Conservation (phyloP, 2,329 filamentous ascomycete species). For the Phaeosphaeria sp. region DNA sequence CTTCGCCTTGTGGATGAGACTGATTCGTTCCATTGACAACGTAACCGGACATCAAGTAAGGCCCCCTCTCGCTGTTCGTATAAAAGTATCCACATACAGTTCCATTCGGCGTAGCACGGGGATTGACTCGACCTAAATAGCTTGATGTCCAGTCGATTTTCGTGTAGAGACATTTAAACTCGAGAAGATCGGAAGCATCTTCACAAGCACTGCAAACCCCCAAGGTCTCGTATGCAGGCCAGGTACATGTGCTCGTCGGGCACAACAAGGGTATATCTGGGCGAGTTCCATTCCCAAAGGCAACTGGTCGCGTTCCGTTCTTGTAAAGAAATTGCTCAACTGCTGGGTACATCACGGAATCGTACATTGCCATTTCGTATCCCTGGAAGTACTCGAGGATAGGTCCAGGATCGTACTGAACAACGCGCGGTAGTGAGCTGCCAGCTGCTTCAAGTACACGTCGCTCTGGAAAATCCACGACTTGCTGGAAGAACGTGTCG, state of each 20-base stretch:
- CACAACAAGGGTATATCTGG: slow-evolving; percentile 34
- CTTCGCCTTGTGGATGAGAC: slow-evolving; percentile 5
- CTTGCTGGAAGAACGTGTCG: slow-evolving; percentile 8
- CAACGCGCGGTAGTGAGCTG: slow-evolving; percentile 17
- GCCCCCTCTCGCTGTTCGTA: slow-evolving; percentile 21
- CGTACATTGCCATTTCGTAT: neutral
- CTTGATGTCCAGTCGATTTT: slow-evolving; percentile 28
- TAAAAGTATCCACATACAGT: slow-evolving; percentile 34
- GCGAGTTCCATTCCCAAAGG: slow-evolving; percentile 30
- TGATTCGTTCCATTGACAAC: neutral
- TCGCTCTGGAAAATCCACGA: slow-evolving; percentile 30
- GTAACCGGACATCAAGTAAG: slow-evolving; percentile 28
- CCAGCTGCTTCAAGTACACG: slow-evolving; percentile 19
- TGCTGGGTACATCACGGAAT: slow-evolving; percentile 6
- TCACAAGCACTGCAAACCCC: slow-evolving; percentile 32
- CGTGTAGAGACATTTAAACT: slow-evolving; percentile 11
- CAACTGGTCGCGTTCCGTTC: slow-evolving; percentile 27
- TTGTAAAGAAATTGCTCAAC: slow-evolving; percentile 14
- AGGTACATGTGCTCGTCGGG: slow-evolving; percentile 39
- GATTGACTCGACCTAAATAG: neutral
- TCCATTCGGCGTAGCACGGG: slow-evolving; percentile 12
- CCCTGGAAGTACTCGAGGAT: neutral
- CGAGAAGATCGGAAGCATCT: slow-evolving; percentile 16
- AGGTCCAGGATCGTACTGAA: slow-evolving; percentile 8
- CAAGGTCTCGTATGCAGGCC: slow-evolving; percentile 34